Percentiles rank a stretch among this genome's conserved stretches.
Evolutionary conservation across 768 basidiomycete genomes (phyloP).

Genomic region (Gautieria morchelliformis): DNA sequence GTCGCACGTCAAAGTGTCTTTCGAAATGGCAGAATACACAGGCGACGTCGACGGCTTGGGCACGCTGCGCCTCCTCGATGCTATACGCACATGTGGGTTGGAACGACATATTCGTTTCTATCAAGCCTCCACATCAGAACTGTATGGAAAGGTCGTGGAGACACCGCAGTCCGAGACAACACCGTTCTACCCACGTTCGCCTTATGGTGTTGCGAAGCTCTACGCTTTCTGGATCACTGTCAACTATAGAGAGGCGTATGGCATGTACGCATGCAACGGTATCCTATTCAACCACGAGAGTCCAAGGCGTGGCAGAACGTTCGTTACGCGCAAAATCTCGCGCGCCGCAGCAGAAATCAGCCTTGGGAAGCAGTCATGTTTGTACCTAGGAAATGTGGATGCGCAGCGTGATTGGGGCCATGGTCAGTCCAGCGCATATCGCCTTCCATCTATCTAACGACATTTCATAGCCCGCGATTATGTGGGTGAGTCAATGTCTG

Average conservation of each 20-base stretch:
- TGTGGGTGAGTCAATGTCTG: background rate
- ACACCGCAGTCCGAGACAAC: conserved; percentile 94
- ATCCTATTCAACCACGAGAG: conserved; percentile 99
- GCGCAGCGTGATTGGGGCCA: conserved; percentile 98
- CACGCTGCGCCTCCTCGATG: conserved; percentile 91
- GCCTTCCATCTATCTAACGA: background rate
- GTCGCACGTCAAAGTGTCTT: conserved; percentile 98
- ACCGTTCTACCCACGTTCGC: conserved; percentile 96
- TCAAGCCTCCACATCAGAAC: conserved; percentile 94
- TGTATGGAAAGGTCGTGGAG: conserved; percentile 95
- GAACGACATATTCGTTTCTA: conserved; percentile 93
- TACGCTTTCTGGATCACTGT: conserved; percentile 88
- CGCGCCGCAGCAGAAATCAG: conserved; percentile 89
- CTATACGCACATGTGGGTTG: conserved; percentile 90
- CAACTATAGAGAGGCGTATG: conserved; percentile 92
- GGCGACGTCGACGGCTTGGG: conserved; percentile 95
- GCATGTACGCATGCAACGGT: conserved; percentile 94
- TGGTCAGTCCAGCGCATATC: conserved; percentile 37
- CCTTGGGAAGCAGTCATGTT: conserved; percentile 77
- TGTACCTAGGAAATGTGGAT: conserved; percentile 93
- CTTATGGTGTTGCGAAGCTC: conserved; percentile 93
- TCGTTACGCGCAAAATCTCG: conserved; percentile 92
- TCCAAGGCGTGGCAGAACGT: conserved; percentile 86
- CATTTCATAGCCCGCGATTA: conserved; percentile 48
- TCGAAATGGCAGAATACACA: conserved; percentile 99